These are phyloP conservation scores for Hirschfeldia incana DNA, from an alignment of 345 rosid genomes.

Conservation along the genomic window DNA sequence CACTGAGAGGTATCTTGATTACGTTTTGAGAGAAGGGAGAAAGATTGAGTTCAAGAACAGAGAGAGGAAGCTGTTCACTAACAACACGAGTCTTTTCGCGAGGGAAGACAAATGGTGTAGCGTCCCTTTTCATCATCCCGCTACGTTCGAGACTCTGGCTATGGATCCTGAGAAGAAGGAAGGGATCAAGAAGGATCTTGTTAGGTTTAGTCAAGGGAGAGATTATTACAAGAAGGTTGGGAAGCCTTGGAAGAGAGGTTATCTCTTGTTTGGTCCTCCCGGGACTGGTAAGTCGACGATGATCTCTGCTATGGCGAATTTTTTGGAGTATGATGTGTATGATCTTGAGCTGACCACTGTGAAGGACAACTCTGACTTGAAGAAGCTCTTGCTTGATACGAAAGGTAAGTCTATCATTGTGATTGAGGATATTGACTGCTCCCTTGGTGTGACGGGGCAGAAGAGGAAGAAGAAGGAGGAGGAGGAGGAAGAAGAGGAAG, in stretches of 20 bases:
- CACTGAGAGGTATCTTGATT: conserved; percentile 33
- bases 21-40: conserved; percentile 48
- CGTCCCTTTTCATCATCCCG: conserved; percentile 54
- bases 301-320: conserved; percentile 70
- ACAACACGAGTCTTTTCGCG: conserved; percentile 5
- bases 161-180: conserved; percentile 59
- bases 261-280: conserved; percentile 32
- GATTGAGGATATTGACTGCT: conserved; percentile 56
- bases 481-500: conserved; percentile 3
- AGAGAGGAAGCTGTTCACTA: conserved; percentile 50
- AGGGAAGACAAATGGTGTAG: conserved; percentile 35
- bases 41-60: conserved; percentile 35
- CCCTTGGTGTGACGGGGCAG: conserved; percentile 30
- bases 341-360: conserved; percentile 69
- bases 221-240: conserved; percentile 61
- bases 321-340: conserved; percentile 63
- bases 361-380: conserved; percentile 54
- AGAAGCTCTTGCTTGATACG: conserved; percentile 53
- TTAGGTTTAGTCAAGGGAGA: conserved; percentile 47
- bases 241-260: conserved; percentile 73
- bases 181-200: conserved; percentile 51
- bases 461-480: conserved; percentile 25
- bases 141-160: conserved; percentile 58
- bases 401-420: conserved; percentile 52
- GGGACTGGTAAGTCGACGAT: conserved; percentile 82